phyloP scores from a whole-genome alignment of 1,284 basidiomycete species.

The Coriolopsis trogii region DNA sequence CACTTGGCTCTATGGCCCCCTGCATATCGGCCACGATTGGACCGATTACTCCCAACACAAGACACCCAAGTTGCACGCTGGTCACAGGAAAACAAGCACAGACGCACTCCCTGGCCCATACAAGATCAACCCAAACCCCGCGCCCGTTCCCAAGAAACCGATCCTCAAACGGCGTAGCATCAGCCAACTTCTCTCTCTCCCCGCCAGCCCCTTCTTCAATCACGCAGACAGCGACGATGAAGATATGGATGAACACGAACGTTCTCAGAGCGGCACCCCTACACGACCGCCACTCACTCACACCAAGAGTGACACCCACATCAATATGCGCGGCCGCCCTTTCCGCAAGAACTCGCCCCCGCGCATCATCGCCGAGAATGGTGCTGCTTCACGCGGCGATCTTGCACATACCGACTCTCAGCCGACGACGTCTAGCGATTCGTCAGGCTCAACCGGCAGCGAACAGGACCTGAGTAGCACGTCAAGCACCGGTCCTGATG shows the following conservation, averaged over 20 bases:
- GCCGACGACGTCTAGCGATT: conserved; percentile 27
- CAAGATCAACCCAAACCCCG: conserved; percentile 22
- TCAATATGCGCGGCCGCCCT: conserved; percentile 56
- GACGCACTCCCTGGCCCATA: conserved; percentile 40
- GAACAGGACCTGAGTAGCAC: conserved; percentile 44
- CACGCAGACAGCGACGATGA: conserved; percentile 30
- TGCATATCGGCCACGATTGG: conserved; percentile 90
- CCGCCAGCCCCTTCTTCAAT: conserved; percentile 59
- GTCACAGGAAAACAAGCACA: conserved; percentile 30
- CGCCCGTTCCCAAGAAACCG: conserved; percentile 64
- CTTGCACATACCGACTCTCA: conserved; percentile 8
- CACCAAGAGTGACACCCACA: conserved; percentile 85
- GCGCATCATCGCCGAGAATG: conserved; percentile 44
- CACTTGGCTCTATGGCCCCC: conserved; percentile 97
- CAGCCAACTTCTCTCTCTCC: conserved; percentile 80
- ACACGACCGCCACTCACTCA: conserved; percentile 60
- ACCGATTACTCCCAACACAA: conserved; percentile 51
- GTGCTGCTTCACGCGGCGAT: conserved; percentile 6
- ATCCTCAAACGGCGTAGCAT: conserved; percentile 97
- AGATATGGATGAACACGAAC: background rate
- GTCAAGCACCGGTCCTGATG: conserved; percentile 26
- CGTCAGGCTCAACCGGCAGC: conserved; percentile 35
- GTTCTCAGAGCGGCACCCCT: background rate
- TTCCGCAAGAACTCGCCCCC: conserved; percentile 73
- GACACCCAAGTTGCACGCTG: conserved; percentile 19